Evolutionary conservation across 495 filamentous ascomycete species (phyloP).

Genomic region (Neurospora tetrasperma): DNA sequence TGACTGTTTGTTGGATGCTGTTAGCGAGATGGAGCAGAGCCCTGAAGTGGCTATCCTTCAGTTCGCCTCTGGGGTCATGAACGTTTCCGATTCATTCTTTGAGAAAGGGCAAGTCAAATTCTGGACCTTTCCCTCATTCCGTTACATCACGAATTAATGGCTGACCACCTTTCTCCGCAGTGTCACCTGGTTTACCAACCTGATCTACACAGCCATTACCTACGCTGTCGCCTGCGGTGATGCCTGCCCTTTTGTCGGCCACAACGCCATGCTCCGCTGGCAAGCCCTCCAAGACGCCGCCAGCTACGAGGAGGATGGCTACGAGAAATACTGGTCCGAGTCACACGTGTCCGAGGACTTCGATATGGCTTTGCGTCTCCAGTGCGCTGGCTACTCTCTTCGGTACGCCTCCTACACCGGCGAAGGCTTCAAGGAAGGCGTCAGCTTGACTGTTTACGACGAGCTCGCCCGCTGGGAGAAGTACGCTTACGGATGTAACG

Average conservation of each 20-base stretch:
- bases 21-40: slow-evolving; percentile 60
- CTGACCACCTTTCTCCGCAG: slow-evolving; percentile 12
- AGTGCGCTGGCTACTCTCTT: slow-evolving; percentile 51
- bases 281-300: slow-evolving; percentile 55
- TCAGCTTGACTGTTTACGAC: slow-evolving; percentile 67
- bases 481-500: slow-evolving; percentile 67
- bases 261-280: slow-evolving; percentile 65
- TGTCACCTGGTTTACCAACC: slow-evolving; percentile 65
- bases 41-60: slow-evolving; percentile 63
- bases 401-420: slow-evolving; percentile 54
- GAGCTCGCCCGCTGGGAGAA: slow-evolving; percentile 69
- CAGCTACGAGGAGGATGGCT: slow-evolving; percentile 28
- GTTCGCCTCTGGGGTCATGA: slow-evolving; percentile 60
- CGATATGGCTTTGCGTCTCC: slow-evolving; percentile 62
- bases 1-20: slow-evolving; percentile 59
- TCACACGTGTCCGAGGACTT: slow-evolving; percentile 66
- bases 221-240: slow-evolving; percentile 60
- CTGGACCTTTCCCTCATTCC: background rate
- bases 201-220: slow-evolving; percentile 59
- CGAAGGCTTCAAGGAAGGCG: slow-evolving; percentile 62
- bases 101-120: slow-evolving; percentile 38
- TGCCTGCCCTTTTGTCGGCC: slow-evolving; percentile 57
- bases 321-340: slow-evolving; percentile 67
- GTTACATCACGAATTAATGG: background rate
- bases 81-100: slow-evolving; percentile 51